Base-by-base conservation (phyloP, 2,329 filamentous ascomycete species). In the Zymoseptoria brevis region DNA sequence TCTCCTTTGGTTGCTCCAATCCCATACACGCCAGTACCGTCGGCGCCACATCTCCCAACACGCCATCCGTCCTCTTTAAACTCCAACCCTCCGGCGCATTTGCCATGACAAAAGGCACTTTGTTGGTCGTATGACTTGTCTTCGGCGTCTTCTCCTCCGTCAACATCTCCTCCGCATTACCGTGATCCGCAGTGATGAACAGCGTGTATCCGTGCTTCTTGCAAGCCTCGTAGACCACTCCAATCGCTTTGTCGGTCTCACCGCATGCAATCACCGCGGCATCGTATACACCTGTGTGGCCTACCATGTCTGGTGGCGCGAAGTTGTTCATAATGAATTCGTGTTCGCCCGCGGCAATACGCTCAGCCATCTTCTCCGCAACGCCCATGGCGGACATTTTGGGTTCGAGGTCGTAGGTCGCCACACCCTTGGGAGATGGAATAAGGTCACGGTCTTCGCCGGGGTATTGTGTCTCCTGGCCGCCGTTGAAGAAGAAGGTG, bases 281-380 rank as follows among this genome's bases (percentile, higher is more conserved):
- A 69, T 97, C 87, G 78, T 97, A 97, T 61, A 96, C 91, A 73
- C 94, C 94, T 9, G 94, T 99, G 80, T 99, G 94, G 68, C 94
- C 94, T 66, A 99, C 94, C 94, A 99, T 99, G 79, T 99, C 94
- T 19, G 94, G 94, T 50, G 94, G 94, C 50, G 94, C 94, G 77
- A 99, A 97, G 85, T 99, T 99, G 86, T 97, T 96, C 94, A 99
- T 99, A 76, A 99, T 82, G 73, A 99, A 97, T 72, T 94, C 91
- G 78, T 92, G 96, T 73, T 89, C 86, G 72, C 87, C 85, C 75
- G 95, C 90, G 24, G 76, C 83, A 66, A 99, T 87, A 60, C 92
- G 87, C 81, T 96, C 94, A 75, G 80, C 84, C 60, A 96, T 88
- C 80, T 96, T 93, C 71, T 95, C 83, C 54, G 90, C 94, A 13